Percentiles rank a stretch among this genome's conserved stretches.
Conservation (phyloP, 2,329 filamentous ascomycete species). For the Aspergillus chevalieri region DNA sequence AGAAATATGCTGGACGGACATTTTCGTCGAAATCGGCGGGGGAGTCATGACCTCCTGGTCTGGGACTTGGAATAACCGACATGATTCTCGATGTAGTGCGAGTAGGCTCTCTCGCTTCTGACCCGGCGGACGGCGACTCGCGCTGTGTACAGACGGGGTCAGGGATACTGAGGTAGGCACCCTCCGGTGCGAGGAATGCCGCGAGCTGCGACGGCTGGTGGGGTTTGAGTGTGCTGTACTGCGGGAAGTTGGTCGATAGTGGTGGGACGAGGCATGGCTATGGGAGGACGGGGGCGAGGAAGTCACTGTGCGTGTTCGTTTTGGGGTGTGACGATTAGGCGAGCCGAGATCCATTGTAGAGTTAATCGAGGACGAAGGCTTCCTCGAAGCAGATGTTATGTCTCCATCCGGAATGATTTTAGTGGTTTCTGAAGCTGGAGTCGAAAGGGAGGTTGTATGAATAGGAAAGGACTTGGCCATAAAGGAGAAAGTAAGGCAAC, state of each 20-base stretch:
- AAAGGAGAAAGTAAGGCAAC: background rate
- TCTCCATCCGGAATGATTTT: slow-evolving; percentile 10
- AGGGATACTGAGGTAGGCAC: slow-evolving; percentile 18
- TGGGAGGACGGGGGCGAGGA: slow-evolving; percentile 26
- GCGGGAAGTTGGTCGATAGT: slow-evolving; percentile 29
- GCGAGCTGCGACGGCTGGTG: slow-evolving; percentile 22
- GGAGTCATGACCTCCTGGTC: background rate
- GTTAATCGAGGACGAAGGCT: background rate
- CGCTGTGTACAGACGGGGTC: slow-evolving; percentile 16
- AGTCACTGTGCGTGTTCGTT: slow-evolving; percentile 20
- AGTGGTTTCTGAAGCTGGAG: slow-evolving; percentile 11
- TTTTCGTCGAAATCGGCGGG: slow-evolving; percentile 1
- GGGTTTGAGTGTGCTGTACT: slow-evolving; percentile 26
- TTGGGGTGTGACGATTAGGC: slow-evolving; percentile 7
- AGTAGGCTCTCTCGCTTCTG: slow-evolving; percentile 30
- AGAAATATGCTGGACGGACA: background rate
- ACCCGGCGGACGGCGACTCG: slow-evolving; percentile 12
- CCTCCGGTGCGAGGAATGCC: slow-evolving; percentile 22
- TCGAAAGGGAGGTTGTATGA: too few relatives aligned
- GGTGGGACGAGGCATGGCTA: slow-evolving; percentile 8
- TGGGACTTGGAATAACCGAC: slow-evolving; percentile 32
- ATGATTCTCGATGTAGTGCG: slow-evolving; percentile 35
- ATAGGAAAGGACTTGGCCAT: background rate
- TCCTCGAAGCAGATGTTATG: background rate
- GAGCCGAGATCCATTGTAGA: background rate